Base-by-base conservation (phyloP, 768 basidiomycete species). In the Rhizopogon vesiculosus region DNA sequence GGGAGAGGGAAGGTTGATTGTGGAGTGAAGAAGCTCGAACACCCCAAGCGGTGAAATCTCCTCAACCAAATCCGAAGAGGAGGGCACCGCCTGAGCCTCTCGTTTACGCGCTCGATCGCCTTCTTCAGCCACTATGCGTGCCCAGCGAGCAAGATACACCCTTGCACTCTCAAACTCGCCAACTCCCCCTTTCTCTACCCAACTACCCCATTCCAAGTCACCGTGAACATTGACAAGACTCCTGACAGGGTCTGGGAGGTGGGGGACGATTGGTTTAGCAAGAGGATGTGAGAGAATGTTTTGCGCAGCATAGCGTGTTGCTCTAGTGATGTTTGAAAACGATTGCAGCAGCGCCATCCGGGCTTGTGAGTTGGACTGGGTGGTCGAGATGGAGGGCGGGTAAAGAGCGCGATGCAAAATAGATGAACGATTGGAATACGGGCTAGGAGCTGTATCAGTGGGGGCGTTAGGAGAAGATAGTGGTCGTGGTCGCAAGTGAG, bases 131-230 rank as follows among this genome's bases (percentile, higher is more conserved):
- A 98, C 97, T 56, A 93, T 89, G 49, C 95, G 80, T 3, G 97
- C 97, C 97, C 97, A 99, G 33, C 92, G 79, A 9, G 97, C 97
- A 8, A 99, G 82, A 69, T 98, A 98, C 7, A 98, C 91, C 5
- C 95, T 79, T 0, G 97, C 97, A 57, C 91, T 91, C 72, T 98
- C 97, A 68, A 96, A 98, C 68, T 97, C 94, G 6, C 93, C 93
- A 2, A 97, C 91, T 0, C 93, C 90, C 35, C 91, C 87, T 66
- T 90, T 90, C 69, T 94, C 92, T 0, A 92, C 90, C 91, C 91
- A 93, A 61, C 90, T 91, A 4, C 90, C 86, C 88, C 93, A 96
- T 63, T 96, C 90, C 73, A 86, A 85, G 67, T 96, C 95, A 16
- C 94, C 94, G 51, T 86, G 87, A 0, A 85, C 95, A 64, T 86